Base-by-base conservation (phyloP, 2,329 filamentous ascomycete species). In the Trichophyton rubrum region DNA sequence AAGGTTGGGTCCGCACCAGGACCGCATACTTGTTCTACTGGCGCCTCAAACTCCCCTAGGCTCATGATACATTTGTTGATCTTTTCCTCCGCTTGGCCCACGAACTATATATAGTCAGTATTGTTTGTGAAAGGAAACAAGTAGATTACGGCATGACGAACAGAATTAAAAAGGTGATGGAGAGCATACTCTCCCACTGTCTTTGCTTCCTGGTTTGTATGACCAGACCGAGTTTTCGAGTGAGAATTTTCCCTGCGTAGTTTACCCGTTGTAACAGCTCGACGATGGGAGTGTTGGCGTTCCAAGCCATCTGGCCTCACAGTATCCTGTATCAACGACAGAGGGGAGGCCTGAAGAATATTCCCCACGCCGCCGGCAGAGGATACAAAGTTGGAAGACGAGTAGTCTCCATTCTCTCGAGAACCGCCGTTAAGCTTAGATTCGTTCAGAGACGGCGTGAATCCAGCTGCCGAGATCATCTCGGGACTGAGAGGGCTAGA, bases 111-210 rank as follows among this genome's bases (percentile, higher is more conserved):
- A 35, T 27, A 7, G 51, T 55, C 30, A 55, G 51, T 35, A 55
- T 17, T 9, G 2, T 6, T 17, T 9, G 2, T 6, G 51, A 17
- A 17, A 9, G 8, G 17, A 6, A 35, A 35, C 17, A n/a, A 43
- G 9, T 13, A 22, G 22, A n/a, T 38, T 38, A 78, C 83, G 5
- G 9, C 33, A 9, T 13, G 74, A 73, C 62, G 6, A 9, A 89
- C 86, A 63, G 91, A 90, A 66, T 93, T 97, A 74, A 97, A 96
- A 49, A 99, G 79, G 67, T 97, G 92, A 74, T 97, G 92, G 63
- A 99, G 79, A 20, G 93, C 93, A 81, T 96, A 97, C 78, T 99
- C 93, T 60, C 90, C 91, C n/a, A 96, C 91, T 0, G 91, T 96
- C 74, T 92, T 95, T 65, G 87, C 83, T 64, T 95, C 89, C 59